Conservation (phyloP, 345 rosid genomes). For the Psidium guajava region DNA sequence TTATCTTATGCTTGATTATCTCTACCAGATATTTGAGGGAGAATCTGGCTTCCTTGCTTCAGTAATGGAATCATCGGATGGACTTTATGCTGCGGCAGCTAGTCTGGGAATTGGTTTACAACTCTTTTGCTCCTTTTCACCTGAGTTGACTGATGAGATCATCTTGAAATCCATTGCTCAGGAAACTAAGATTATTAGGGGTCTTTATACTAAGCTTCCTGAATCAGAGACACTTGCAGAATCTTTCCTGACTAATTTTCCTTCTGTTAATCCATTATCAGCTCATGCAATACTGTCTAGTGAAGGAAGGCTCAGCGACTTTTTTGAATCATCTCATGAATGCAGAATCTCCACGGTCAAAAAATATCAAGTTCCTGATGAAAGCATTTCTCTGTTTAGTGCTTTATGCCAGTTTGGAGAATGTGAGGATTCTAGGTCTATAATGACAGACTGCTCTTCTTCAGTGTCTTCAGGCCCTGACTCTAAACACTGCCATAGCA, state of each 20-base stretch:
- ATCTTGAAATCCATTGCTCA: conserved; percentile 48
- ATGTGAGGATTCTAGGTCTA: conserved; percentile 82
- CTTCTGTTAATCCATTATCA: conserved; percentile 79
- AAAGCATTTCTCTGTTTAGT: conserved; percentile 56
- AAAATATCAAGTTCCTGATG: conserved; percentile 54
- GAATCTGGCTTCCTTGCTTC: conserved; percentile 40
- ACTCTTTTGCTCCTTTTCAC: conserved; percentile 68
- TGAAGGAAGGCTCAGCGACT: conserved; percentile 42
- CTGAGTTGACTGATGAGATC: conserved; percentile 64
- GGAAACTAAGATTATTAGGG: conserved; percentile 27
- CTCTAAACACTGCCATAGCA: conserved; percentile 37
- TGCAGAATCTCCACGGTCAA: conserved; percentile 38
- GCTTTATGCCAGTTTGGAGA: conserved; percentile 70
- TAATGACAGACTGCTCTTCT: conserved; percentile 84
- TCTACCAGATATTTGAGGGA: conserved; percentile 57
- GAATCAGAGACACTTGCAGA: conserved; percentile 91
- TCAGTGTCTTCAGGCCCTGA: conserved; percentile 73
- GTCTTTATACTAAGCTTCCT: conserved; percentile 48
- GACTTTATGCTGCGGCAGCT: conserved; percentile 86
- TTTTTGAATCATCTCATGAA: conserved; percentile 53
- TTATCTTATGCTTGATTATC: neutral
- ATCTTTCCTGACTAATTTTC: conserved; percentile 81
- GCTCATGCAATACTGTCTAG: conserved; percentile 76
- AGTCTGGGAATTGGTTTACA: conserved; percentile 84
- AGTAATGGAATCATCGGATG: conserved; percentile 68